Evolutionary conservation across 2,329 filamentous ascomycete species (phyloP).

Genomic region (Pseudogymnoascus sp.): DNA sequence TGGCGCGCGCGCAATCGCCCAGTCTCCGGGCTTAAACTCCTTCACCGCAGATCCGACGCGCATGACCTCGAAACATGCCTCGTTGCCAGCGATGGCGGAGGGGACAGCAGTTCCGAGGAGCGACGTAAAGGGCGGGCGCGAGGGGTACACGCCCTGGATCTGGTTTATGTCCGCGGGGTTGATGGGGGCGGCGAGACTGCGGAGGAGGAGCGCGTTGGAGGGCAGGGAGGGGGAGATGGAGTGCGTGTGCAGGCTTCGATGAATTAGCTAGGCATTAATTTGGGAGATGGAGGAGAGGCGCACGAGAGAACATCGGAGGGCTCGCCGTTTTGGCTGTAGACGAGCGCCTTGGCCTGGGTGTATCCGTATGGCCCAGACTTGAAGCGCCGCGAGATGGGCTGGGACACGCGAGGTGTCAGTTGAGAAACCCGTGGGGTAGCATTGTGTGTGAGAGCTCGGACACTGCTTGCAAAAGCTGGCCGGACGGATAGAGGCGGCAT

Average conservation of each 20-base stretch:
- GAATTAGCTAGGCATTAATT: background rate
- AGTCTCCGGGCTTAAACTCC: slow-evolving; percentile 65
- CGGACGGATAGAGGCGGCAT: background rate
- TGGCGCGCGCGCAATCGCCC: slow-evolving; percentile 80
- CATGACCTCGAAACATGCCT: slow-evolving; percentile 87
- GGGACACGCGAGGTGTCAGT: background rate
- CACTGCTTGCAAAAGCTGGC: slow-evolving; percentile 2
- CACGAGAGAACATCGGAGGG: slow-evolving; percentile 61
- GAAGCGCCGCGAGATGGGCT: slow-evolving; percentile 28
- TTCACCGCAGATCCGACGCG: slow-evolving; percentile 48
- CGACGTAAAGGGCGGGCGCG: slow-evolving; percentile 68
- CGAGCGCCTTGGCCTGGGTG: slow-evolving; percentile 74
- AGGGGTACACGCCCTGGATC: slow-evolving; percentile 92
- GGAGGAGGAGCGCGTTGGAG: slow-evolving; percentile 60
- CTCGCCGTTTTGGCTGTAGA: slow-evolving; percentile 67
- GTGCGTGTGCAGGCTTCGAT: slow-evolving; percentile 55
- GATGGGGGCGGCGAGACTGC: slow-evolving; percentile 82
- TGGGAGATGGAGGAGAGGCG: slow-evolving; percentile 15
- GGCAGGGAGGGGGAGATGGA: slow-evolving; percentile 70
- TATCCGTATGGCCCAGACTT: slow-evolving; percentile 63
- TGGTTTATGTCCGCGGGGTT: slow-evolving; percentile 98
- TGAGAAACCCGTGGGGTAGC: background rate
- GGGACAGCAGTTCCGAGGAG: slow-evolving; percentile 68
- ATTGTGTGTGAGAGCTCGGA: background rate
- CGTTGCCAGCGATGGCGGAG: slow-evolving; percentile 75